Percentiles rank a stretch among this genome's conserved stretches.
These are phyloP conservation scores for Coniochaeta sp. DNA, from an alignment of 2,329 filamentous ascomycete species.

Conservation along the genomic window DNA sequence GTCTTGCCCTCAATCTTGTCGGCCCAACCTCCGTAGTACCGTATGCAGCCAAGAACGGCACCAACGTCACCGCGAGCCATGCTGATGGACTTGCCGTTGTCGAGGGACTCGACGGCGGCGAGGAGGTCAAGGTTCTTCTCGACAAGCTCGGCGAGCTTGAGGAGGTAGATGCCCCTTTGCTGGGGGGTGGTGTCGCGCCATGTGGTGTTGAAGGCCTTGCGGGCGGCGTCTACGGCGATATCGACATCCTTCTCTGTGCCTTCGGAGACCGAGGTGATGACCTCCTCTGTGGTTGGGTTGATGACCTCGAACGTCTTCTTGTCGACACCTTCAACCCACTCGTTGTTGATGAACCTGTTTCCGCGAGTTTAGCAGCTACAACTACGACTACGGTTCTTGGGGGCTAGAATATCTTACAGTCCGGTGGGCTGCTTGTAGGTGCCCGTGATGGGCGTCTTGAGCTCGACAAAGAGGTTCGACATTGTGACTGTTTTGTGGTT, in stretches of 20 bases:
- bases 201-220: conserved; percentile 72
- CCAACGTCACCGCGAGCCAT: conserved; percentile 71
- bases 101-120: conserved; percentile 76
- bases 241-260: conserved; percentile 82
- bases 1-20: conserved; percentile 90
- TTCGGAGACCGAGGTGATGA: conserved; percentile 76
- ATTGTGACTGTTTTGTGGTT: too few relatives aligned
- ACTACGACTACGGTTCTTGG: too few relatives aligned
- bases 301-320: conserved; percentile 89
- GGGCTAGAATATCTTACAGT: conserved; percentile 54
- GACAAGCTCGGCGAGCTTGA: conserved; percentile 72
- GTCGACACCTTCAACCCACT: conserved; percentile 77
- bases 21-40: conserved; percentile 86
- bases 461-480: conserved; percentile 36
- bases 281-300: conserved; percentile 79
- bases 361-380: too few relatives aligned
- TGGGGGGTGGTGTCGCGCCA: conserved; percentile 66
- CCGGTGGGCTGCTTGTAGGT: conserved; percentile 52
- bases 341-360: conserved; percentile 80
- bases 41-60: conserved; percentile 61
- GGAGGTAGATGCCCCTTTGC: conserved; percentile 61
- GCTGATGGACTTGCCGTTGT: conserved; percentile 77
- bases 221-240: conserved; percentile 75
- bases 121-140: conserved; percentile 73
- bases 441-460: conserved; percentile 63